These are phyloP conservation scores for Trametopsis cervina DNA, from an alignment of 768 basidiomycete species.

Conservation along the genomic window DNA sequence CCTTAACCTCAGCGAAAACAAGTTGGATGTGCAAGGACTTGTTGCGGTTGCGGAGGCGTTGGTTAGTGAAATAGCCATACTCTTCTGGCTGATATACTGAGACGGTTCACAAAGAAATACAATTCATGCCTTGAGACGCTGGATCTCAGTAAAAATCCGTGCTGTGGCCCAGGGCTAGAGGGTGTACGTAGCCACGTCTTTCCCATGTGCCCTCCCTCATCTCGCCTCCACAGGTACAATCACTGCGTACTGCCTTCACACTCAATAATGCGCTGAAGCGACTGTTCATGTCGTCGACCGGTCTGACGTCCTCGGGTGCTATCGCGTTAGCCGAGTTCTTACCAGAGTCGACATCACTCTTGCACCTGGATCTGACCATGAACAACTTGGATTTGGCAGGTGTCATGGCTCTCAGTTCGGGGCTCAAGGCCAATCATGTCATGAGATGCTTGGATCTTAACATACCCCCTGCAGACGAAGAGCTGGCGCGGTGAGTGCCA, in stretches of 20 bases:
- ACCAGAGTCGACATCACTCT: slow-evolving; percentile 77
- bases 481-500: slow-evolving; percentile 54
- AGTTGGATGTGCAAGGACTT: slow-evolving; percentile 77
- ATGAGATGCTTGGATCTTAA: slow-evolving; percentile 93
- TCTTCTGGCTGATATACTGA: background rate
- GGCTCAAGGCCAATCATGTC: slow-evolving; percentile 75
- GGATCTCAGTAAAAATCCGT: slow-evolving; percentile 90
- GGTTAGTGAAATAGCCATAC: slow-evolving; percentile 37
- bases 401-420: slow-evolving; percentile 85
- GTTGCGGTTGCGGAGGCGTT: slow-evolving; percentile 82
- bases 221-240: slow-evolving; percentile 52
- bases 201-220: background rate
- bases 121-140: slow-evolving; percentile 91
- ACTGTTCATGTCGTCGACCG: slow-evolving; percentile 82
- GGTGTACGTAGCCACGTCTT: slow-evolving; percentile 53
- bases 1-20: slow-evolving; percentile 91
- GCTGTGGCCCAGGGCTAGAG: slow-evolving; percentile 82
- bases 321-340: slow-evolving; percentile 96
- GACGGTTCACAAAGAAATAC: slow-evolving; percentile 91
- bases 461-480: slow-evolving; percentile 80
- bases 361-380: slow-evolving; percentile 87
- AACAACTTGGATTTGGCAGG: slow-evolving; percentile 85
- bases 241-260: slow-evolving; percentile 88
- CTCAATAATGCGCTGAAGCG: slow-evolving; percentile 89
- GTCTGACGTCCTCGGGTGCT: slow-evolving; percentile 74